Base-by-base conservation (phyloP, 768 basidiomycete genomes). In the Termitomyces sp. region DNA sequence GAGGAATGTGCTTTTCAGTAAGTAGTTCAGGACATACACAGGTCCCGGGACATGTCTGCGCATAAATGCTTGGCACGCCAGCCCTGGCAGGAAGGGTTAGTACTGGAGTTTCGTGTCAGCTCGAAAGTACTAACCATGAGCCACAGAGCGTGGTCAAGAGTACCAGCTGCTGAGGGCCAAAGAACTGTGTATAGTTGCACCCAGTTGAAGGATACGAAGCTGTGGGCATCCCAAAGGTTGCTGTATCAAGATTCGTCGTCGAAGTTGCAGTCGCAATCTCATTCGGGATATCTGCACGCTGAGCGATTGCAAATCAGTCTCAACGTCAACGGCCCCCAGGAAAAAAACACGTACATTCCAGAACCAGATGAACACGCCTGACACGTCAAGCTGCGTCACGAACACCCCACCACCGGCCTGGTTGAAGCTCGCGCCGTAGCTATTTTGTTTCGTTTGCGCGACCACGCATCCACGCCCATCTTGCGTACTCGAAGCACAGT, bases 91-190 rank as follows among this genome's bases (percentile, higher is more conserved):
- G 18, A 3, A 44, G 36, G 30, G 13, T 53, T n/a, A 38, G 30
- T 23, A 32, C 55, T n/a, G 26, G 23, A 13, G 55, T 5, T 23
- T 26, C 28, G 28, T 3, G n/a, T 28, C 32, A 5, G 46, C 28
- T 16, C 2, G 16, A 4, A 23, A 38, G 18, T 20, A 58, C 69
- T 46, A 53, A 76, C 75, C 77, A 77, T 14, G 59, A 62, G 55
- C 85, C 85, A 59, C 87, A 88, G 10, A 88, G 76, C 0, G 87
- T 88, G 20, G 85, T 91, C 44, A 88, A 79, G 28, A 91, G 78
- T 10, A 89, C 82, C 18, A 91, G 74, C 38, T 82, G 76, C 63
- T 91, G 88, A 7, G 84, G 81, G 35, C 80, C 73, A 69, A 89
- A 88, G 70, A 77, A 87, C 44, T 76, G 57, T 14, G 73, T 72